Evolutionary conservation across 345 rosid genomes (phyloP).

Genomic region (Trapa bicornis): DNA sequence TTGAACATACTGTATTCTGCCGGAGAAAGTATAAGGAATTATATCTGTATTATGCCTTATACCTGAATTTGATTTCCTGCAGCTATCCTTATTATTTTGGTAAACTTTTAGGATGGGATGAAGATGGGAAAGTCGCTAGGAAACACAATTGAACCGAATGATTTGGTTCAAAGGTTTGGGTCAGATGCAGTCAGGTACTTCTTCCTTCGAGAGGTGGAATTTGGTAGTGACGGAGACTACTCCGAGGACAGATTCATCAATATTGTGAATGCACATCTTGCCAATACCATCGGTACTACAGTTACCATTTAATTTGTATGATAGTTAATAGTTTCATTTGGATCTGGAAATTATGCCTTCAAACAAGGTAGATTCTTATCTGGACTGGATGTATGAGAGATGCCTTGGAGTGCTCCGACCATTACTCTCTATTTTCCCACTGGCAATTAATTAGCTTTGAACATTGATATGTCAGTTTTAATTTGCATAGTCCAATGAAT

Average conservation of each 20-base stretch:
- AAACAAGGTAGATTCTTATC: neutral
- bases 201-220: conserved; percentile 81
- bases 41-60: conserved; percentile 12
- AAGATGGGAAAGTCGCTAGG: conserved; percentile 98
- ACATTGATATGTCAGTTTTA: neutral
- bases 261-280: conserved; percentile 88
- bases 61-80: conserved; percentile 37
- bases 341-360: neutral
- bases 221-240: conserved; percentile 91
- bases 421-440: neutral
- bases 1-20: neutral
- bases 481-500: neutral
- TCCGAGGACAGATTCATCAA: conserved; percentile 82
- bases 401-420: neutral
- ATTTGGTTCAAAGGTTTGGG: conserved; percentile 71
- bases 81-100: conserved; percentile 37
- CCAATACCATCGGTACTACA: conserved; percentile 71
- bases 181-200: conserved; percentile 88
- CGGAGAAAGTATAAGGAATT: neutral
- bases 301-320: neutral
- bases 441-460: neutral
- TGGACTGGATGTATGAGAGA: neutral
- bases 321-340: too few relatives aligned
- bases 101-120: conserved; percentile 72
- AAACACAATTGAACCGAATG: conserved; percentile 77